Base-by-base conservation (phyloP, 768 basidiomycete species). In the Tylopilus subfusipes region DNA sequence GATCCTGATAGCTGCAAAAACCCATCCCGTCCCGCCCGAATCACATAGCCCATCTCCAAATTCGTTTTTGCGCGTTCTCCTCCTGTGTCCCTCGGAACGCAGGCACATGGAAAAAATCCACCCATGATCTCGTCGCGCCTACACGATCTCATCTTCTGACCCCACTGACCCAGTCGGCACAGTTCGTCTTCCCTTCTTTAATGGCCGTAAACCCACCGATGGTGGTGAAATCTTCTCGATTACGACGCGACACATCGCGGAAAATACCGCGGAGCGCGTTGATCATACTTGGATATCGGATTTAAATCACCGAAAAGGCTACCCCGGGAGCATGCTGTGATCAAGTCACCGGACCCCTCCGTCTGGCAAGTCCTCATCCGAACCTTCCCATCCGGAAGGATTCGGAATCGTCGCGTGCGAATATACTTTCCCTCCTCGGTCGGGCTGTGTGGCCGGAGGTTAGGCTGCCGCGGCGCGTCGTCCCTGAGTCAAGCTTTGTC, bases 121-220 rank as follows among this genome's bases (percentile, higher is more conserved):
- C 16, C 1, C 36, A 48, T 56, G 43, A 65, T 66, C 61, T 65
- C 65, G 65, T 68, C 51, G 43, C 43, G 1, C 42, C 61, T 14
- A 55, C 43, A 25, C 51, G 25, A 8, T n/a, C 22, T 12, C 39
- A 50, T 60, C 53, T 52, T 11, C 50, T 33, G 43, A 31, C 29
- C 16, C 44, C n/a, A 3, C 29, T 22, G n/a, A 13, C 49, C 52
- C 42, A 52, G 51, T 58, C 53, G 39, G 31, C 42, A 33, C 21
- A 46, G 39, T 8, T 43, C 36, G 9, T 30, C 34, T 22, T 22
- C 43, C 38, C 42, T 48, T 38, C 46, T 57, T 57, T 66, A 50
- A 57, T 63, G 48, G 31, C 64, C 64, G 64, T 43, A 11, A n/a
- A n/a, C 40, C 54, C 47, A 48, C 39, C 58, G 4, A 43, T 34